A percentile compares a stretch with the other conserved stretches of the same genome.
Conservation (phyloP, 257 asterid genomes). For the Buddleja alternifolia region DNA sequence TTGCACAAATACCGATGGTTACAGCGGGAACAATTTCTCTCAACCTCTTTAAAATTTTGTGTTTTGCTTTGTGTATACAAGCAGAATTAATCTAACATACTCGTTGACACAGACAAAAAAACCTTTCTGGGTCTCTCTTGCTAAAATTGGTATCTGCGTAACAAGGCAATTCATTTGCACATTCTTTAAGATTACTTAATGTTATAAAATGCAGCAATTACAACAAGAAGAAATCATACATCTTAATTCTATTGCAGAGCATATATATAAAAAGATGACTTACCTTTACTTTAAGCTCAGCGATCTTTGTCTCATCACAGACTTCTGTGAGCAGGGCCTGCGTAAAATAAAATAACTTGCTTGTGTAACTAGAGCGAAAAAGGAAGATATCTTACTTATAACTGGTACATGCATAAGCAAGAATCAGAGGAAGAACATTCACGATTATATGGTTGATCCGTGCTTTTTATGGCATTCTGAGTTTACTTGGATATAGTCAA, state of each 20-base stretch:
- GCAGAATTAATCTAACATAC: constrained; percentile 1
- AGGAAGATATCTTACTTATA: not conserved
- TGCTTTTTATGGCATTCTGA: constrained; percentile 3
- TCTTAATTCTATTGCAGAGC: not conserved
- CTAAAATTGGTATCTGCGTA: not conserved
- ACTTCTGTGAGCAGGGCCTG: constrained; percentile 74
- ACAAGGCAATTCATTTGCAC: not conserved
- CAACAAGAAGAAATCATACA: constrained; percentile 5
- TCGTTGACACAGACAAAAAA: not conserved
- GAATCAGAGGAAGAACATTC: constrained; percentile 18
- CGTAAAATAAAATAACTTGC: constrained; percentile 19
- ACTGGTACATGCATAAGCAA: constrained; percentile 8
- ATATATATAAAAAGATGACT: constrained; percentile 8
- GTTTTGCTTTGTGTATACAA: constrained; percentile 1
- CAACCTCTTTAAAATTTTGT: not conserved
- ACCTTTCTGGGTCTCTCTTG: constrained; percentile 14
- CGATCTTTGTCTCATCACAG: constrained; percentile 78
- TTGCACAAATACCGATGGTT: not conserved
- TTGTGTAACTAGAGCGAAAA: constrained; percentile 27
- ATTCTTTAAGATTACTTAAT: not conserved
- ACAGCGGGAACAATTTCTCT: constrained; percentile 1
- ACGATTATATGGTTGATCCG: constrained; percentile 16
- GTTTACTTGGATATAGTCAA: not conserved
- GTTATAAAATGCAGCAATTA: constrained; percentile 9
- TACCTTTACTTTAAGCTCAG: constrained; percentile 86